A percentile compares a stretch with the other conserved stretches of the same genome.
Evolutionary conservation across 176 grass and related monocot genomes (phyloP).

Genomic region (Zizania latifolia): DNA sequence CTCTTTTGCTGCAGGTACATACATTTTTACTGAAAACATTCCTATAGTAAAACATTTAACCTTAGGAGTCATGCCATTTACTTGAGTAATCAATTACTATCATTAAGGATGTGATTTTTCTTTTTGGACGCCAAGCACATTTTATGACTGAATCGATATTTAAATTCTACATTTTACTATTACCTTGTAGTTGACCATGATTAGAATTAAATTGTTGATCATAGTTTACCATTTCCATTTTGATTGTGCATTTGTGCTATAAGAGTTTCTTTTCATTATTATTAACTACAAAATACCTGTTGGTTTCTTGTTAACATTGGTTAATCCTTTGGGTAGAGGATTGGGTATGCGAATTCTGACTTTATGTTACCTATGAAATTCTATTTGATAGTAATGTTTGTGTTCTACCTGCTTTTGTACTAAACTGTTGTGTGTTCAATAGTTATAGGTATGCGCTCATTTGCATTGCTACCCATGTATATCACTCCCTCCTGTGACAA

Average conservation of each 20-base stretch:
- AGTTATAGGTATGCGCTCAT: slow-evolving; percentile 1
- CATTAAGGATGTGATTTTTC: not conserved
- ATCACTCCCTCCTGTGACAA: not conserved
- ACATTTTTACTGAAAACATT: not conserved
- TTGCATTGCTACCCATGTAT: not conserved
- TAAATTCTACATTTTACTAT: not conserved
- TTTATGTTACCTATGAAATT: slow-evolving; percentile 2
- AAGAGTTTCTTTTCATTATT: not conserved
- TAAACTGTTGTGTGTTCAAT: not conserved
- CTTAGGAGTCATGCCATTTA: not conserved
- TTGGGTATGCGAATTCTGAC: not conserved
- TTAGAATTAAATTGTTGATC: not conserved
- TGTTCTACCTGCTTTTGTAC: not conserved
- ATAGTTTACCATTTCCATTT: not conserved
- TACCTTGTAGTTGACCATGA: not conserved
- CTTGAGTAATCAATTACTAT: not conserved
- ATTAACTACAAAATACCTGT: not conserved
- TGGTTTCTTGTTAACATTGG: slow-evolving; percentile 1
- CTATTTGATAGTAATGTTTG: not conserved
- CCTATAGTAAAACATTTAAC: not conserved
- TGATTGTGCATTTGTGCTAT: not conserved
- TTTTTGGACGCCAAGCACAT: not conserved
- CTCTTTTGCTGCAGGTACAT: slow-evolving; percentile 89
- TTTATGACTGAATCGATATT: not conserved
- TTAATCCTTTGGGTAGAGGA: not conserved